Conservation (phyloP, 108 stramenopile species). For the Cyclotella distinguenda region DNA sequence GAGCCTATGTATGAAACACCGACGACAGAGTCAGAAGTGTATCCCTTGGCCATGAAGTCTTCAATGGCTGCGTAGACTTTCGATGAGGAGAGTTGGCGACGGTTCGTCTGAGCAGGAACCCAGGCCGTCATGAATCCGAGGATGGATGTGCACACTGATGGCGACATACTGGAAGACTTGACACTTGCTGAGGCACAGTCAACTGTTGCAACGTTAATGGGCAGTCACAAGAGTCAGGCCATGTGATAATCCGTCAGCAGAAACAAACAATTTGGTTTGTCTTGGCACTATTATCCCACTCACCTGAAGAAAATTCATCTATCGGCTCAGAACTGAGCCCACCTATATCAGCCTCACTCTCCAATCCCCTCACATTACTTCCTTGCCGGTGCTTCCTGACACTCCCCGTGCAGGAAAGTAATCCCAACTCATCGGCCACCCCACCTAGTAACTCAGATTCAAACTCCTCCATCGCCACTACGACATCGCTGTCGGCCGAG, state of each 20-base stretch:
- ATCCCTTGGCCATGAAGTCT: constrained; percentile 1
- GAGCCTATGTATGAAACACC: constrained; percentile 15
- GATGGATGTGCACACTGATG: constrained; percentile 13
- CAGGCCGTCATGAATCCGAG: constrained; percentile 30
- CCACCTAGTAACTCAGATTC: constrained; percentile 10
- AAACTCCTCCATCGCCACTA: neutral
- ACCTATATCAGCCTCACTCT: constrained; percentile 4
- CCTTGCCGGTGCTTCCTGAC: neutral
- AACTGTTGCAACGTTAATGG: neutral
- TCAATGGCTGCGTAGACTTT: constrained; percentile 17
- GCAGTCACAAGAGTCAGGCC: no score
- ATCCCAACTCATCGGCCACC: constrained; percentile 12
- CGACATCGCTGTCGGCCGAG: neutral
- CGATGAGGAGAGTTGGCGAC: constrained; percentile 2
- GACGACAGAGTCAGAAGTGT: constrained; percentile 1
- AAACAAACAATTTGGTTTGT: no score
- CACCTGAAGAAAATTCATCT: constrained; percentile 6
- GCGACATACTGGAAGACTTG: neutral
- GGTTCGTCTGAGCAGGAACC: neutral
- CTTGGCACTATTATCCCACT: no score
- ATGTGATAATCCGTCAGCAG: no score
- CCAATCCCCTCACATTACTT: neutral
- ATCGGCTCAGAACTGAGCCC: constrained; percentile 18
- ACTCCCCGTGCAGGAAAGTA: constrained; percentile 9
- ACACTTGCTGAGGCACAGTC: constrained; percentile 8